Evolutionary conservation across 75 land plant genomes (phyloP), one percentile per base, ranked within the genome.

Genomic region (Chamaecyparis obtusa): DNA sequence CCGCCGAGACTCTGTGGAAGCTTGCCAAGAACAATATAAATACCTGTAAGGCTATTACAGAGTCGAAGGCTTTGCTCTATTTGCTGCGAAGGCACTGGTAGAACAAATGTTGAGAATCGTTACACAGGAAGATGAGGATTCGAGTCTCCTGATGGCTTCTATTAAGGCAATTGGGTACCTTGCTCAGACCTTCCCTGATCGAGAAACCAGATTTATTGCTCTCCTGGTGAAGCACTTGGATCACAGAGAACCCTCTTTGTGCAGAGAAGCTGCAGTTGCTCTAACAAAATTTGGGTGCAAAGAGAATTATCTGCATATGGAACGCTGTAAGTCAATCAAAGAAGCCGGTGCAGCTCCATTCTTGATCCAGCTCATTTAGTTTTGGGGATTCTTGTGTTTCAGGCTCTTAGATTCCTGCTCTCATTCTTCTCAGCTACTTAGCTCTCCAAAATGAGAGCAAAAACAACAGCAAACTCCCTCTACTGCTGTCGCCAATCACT

Each of bases 61-160:
- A 95, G 44, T 95, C 96, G 9, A 88, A 91, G 55, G 99, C 98
- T 6, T 89, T 97, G 14, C 86, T 97, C 33, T 97, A 96, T 87
- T 93, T 8, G 91, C 96, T 8, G 95, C 93, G 30, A 93, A 92
- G 80, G 95, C 99, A 6, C 92, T 97, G n/a, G 90, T 97, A 5
- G 98, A 94, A 5, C 96, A 94, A 90, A 89, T 97, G 24, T 88
- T 97, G 32, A 84, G 88, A 69, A 86, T 96, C 36, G 87, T 94
- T 14, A 88, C 89, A 55, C 71, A 88, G 60, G 97, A 90, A 3
- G 89, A 93, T 9, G 88, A 51, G 55, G 91, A 92, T 30, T 21
- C 88, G 81, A 11, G 89, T 85, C 33, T 97, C 9, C 93, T 96
- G 72, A 90, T 91, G 49, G 90, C 95, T 2, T 90, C 93, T 82